Conservation (phyloP, 331 rosid genomes). For the Telfairia occidentalis region DNA sequence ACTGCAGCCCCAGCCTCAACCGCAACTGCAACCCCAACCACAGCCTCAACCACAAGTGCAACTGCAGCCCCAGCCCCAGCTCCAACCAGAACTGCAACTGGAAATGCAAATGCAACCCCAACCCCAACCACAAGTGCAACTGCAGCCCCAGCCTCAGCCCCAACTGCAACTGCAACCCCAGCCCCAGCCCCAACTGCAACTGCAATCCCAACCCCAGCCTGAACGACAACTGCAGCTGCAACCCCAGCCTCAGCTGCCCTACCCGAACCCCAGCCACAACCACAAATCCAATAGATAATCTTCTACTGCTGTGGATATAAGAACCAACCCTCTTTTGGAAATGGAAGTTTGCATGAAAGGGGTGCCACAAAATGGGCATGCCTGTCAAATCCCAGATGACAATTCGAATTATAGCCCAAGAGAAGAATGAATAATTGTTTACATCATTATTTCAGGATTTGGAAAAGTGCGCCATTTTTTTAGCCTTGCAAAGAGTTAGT, state of each 20-base stretch:
- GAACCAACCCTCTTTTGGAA: conserved; percentile 1
- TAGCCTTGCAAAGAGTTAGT: background rate
- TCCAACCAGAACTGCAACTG: background rate
- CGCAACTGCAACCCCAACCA: background rate
- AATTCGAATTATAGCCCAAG: background rate
- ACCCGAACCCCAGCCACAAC: background rate
- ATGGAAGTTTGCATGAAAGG: background rate
- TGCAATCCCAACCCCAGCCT: background rate
- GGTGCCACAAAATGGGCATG: background rate
- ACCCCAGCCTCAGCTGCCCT: background rate
- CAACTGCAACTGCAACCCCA: background rate
- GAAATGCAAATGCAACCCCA: background rate
- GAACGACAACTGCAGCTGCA: background rate
- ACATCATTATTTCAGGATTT: background rate
- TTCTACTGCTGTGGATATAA: background rate
- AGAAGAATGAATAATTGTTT: background rate
- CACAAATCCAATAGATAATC: conserved; percentile 7
- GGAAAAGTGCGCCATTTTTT: background rate
- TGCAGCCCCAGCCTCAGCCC: background rate
- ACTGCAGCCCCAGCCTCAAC: background rate
- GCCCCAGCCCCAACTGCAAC: background rate
- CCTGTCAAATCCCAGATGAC: background rate
- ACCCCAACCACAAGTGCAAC: background rate
- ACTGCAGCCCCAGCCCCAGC: background rate
- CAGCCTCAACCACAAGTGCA: background rate